These are phyloP conservation scores for Euphorbia peplus DNA, from an alignment of 345 rosid genomes.

Conservation along the genomic window DNA sequence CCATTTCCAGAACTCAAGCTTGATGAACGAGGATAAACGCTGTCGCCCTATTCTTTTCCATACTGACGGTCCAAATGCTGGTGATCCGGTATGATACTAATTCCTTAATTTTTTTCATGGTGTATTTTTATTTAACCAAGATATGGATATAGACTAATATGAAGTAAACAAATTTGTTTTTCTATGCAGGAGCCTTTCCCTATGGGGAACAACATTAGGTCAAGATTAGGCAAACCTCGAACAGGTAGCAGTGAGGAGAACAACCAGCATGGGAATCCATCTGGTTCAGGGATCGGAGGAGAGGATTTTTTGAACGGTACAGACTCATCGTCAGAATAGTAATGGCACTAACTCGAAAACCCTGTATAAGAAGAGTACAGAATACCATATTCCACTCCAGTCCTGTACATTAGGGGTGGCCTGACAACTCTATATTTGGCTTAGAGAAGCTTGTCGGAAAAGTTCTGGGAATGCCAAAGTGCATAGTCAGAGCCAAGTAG, in stretches of 20 bases:
- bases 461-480: conserved; percentile 28
- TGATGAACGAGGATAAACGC: conserved; percentile 92
- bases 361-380: conserved; percentile 21
- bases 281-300: conserved; percentile 46
- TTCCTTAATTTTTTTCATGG: no score
- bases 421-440: conserved; percentile 30
- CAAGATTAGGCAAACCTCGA: conserved; percentile 71
- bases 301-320: conserved; percentile 58
- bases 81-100: conserved; percentile 61
- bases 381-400: conserved; percentile 31
- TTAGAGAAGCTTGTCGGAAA: conserved; percentile 31
- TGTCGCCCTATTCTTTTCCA: conserved; percentile 88
- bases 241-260: conserved; percentile 44
- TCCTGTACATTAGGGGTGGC: conserved; percentile 41
- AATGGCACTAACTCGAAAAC: conserved; percentile 37
- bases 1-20: conserved; percentile 91
- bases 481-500: conserved; percentile 26
- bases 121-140: no score
- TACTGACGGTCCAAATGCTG: conserved; percentile 85
- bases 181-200: conserved; percentile 75
- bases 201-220: conserved; percentile 63
- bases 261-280: conserved; percentile 37
- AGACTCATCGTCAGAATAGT: conserved; percentile 39
- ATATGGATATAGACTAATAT: no score
- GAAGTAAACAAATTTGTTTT: background rate